Evolutionary conservation across 106 monocot species (phyloP), one percentile per base, ranked within the genome.

Genomic region (Dendrobium officinale): DNA sequence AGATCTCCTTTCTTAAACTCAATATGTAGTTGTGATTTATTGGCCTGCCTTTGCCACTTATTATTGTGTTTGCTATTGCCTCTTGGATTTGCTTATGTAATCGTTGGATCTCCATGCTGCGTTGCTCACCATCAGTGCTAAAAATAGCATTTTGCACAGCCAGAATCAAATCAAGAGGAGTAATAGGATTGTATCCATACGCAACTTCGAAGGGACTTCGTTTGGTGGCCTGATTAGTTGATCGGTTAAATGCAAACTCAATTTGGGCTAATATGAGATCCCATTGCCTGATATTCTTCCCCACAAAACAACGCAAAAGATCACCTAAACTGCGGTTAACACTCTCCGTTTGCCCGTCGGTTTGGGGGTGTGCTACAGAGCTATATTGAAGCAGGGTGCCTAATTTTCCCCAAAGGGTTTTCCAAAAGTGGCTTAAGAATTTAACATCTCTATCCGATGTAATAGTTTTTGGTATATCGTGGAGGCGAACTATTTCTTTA

Each of bases 51-150:
- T 37, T 81, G 24, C 22, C 75, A 75, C 40, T 81, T 81, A 4
- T 73, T 41, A 58, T 81, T 75, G 3, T 49, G 59, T 49, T 80
- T 9, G 15, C 26, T 27, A 72, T 70, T 9, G 31, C 5, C 7
- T 11, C 75, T 42, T 40, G 18, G 61, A 81, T 20, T 44, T 81
- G 74, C 22, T 75, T 9, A 41, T 81, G 80, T 9, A 55, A 17
- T 1, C 61, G 48, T 24, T 75, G 56, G 41, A 75, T 40, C 6
- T 75, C 5, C 6, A 42, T 16, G 7, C 16, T 42, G 22, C 41
- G 19, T 0, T 15, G 55, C 2, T 81, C 49, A 2, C 41, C 41
- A n/a, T 75, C 55, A 6, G 1, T 33, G 17, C 74, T 75, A 17
- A 58, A 81, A 24, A 18, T n/a, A 75, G 42, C 9, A 6, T 8